Base-by-base conservation (phyloP, 345 rosid species). In the Lepidium africanum region DNA sequence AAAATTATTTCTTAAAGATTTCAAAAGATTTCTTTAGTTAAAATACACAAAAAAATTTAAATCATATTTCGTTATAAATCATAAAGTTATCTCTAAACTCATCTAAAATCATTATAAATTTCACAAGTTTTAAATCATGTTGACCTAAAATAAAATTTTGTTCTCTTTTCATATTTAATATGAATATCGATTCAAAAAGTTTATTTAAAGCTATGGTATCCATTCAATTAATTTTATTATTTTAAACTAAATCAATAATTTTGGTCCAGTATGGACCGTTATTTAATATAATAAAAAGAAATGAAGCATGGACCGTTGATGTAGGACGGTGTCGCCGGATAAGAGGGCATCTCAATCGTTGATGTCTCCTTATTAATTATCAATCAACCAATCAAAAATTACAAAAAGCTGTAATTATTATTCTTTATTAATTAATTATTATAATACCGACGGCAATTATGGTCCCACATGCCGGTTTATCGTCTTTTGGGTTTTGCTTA, bases 381-480 rank as follows among this genome's bases (percentile, higher is more conserved):
- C 46, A 60, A 54, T 5, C 38, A 27, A 48, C 70, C 46, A 68
- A 60, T 74, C 61, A 3, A 45, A 38, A 32, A 59, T 7, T 19
- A 17, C 2, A 5, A 65, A 65, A 65, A 58, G 46, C 68, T 41
- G 69, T 74, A 67, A 64, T 68, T 47, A 62, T 30, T 62, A 27
- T 59, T 67, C 46, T 74, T 74, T 60, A 61, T 61, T 25, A 2
- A 25, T 25, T 25, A 25, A 52, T 13, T 39, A 52, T 51, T 56
- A 53, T 43, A 14, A 54, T 46, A 62, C 35, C 37, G 70, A 47
- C 78, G 74, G 74, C 78, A 75, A 53, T 75, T 14, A 43, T 54
- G 78, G 60, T 9, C 78, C 78, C 52, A 75, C 74, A 69, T 75
- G 78, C 74, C 74, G 60, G 74, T 12, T 49, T 49, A 23, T 59